phyloP scores from a whole-genome alignment of 2,329 filamentous ascomycete genomes.

The Sporothrix variecibatus region DNA sequence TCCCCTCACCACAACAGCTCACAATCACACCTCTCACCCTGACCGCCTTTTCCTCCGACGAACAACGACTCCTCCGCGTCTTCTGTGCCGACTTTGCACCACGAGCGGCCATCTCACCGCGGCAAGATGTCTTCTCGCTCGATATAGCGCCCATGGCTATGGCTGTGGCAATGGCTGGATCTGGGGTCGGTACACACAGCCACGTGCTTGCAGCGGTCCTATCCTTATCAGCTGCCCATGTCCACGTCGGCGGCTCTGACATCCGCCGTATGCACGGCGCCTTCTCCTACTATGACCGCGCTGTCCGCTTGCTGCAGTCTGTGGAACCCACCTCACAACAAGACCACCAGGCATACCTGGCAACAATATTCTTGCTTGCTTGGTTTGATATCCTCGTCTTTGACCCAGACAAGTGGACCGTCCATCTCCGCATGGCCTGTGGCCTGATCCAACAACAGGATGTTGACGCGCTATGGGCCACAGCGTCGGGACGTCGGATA shows the following conservation, averaged over 20 bases:
- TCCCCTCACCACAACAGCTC: neutral
- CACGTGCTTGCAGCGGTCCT: neutral
- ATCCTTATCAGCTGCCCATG: neutral
- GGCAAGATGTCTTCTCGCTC: neutral
- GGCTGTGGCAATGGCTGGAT: neutral
- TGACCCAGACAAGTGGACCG: neutral
- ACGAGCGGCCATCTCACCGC: neutral
- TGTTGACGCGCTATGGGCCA: neutral
- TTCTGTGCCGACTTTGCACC: slow-evolving; percentile 6
- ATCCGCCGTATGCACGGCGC: neutral
- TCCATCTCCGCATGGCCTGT: neutral
- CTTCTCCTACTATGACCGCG: neutral
- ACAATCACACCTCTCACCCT: neutral
- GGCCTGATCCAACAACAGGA: neutral
- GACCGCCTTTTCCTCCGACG: neutral
- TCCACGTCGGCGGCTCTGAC: neutral
- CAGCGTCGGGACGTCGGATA: neutral
- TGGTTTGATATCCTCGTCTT: neutral
- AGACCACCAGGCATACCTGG: neutral
- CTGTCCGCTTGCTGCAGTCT: neutral
- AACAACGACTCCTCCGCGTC: neutral
- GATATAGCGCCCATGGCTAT: neutral
- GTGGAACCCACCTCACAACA: neutral
- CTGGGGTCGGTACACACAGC: neutral
- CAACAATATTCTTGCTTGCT: neutral